A percentile compares a stretch with the other conserved stretches of the same genome.
Evolutionary conservation across 768 basidiomycete genomes (phyloP).

Genomic region (Bullera alba): DNA sequence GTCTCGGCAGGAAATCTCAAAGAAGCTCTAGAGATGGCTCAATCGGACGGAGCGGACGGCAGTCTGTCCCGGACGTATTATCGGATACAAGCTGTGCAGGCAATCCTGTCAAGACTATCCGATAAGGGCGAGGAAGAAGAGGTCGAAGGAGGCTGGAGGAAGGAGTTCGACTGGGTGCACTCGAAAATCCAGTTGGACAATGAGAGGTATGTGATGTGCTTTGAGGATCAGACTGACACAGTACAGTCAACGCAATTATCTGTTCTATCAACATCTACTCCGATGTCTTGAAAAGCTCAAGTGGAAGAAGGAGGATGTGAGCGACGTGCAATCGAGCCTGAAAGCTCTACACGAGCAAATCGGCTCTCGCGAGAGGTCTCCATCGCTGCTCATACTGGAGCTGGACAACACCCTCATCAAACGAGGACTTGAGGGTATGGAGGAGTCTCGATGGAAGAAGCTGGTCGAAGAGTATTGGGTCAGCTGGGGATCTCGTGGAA

Average conservation of each 20-base stretch:
- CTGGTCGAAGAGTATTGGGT: constrained; percentile 27
- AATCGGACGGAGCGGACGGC: constrained; percentile 5
- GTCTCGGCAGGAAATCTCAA: background rate
- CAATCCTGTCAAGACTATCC: constrained; percentile 9
- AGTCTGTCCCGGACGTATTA: constrained; percentile 16
- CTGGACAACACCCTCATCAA: too few relatives aligned
- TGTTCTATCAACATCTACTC: constrained; percentile 25
- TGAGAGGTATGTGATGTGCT: constrained; percentile 30
- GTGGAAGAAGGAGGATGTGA: constrained; percentile 1
- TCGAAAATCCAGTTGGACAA: constrained; percentile 1
- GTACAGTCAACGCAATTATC: constrained; percentile 30
- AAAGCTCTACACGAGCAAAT: constrained; percentile 15
- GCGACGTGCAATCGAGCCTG: constrained; percentile 13
- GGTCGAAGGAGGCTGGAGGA: constrained; percentile 3
- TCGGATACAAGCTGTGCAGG: constrained; percentile 15
- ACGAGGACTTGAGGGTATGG: background rate
- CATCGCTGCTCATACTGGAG: constrained; percentile 31
- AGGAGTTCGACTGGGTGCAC: constrained; percentile 13
- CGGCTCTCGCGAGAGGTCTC: constrained; percentile 35
- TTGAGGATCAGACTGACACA: background rate
- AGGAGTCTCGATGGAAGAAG: background rate
- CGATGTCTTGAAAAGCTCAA: background rate
- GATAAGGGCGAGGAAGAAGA: background rate
- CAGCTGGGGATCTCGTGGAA: constrained; percentile 30
- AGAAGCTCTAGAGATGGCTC: background rate